Evolutionary conservation across 2,329 filamentous ascomycete species (phyloP), one percentile per base, ranked within the genome.

Genomic region (Ceratocystis eucalypticola): DNA sequence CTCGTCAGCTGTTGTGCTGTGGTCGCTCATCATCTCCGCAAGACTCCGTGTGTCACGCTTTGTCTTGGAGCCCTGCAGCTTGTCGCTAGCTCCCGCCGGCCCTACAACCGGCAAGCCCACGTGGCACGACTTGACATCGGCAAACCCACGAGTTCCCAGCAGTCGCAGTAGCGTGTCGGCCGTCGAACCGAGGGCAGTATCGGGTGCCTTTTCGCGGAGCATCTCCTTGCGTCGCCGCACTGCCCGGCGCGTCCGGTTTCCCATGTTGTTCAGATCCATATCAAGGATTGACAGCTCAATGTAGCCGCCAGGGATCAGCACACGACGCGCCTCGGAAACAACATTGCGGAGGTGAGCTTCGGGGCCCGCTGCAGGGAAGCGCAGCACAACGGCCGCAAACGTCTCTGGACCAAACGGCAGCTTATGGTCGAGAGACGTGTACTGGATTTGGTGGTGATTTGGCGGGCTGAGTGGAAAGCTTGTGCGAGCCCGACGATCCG

Each of bases 211-310:
- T 20, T 80, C 77, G 68, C 86, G 85, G 70, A 91, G 84, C 44
- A 82, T 79, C 71, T 90, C 86, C 75, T 92, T 93, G 66, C 93
- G 76, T 0, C 80, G 82, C 3, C 88, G 83, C 2, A 93, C 81
- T 0, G 86, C 82, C 17, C 85, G 83, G 5, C 89, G 82, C 1
- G 86, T 85, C 15, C 82, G 82, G 65, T 82, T 86, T 0, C 89
- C 89, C 87, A 93, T 91, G 72, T 90, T 91, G 75, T 91, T 85
- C 68, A 94, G 80, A 71, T 94, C 89, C 10, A 91, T 80, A 69
- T 94, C 89, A 1, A 94, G 80, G 46, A 91, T 85, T 0, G 85
- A 87, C 20, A 92, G 77, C 74, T 94, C 89, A n/a, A 94, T 81
- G 72, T 86, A 88, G 0, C 89, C 89, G 10, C 88, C 88, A 0